Evolutionary conservation across 2,329 filamentous ascomycete genomes (phyloP).

Genomic region (Rutstroemia sydowiana): DNA sequence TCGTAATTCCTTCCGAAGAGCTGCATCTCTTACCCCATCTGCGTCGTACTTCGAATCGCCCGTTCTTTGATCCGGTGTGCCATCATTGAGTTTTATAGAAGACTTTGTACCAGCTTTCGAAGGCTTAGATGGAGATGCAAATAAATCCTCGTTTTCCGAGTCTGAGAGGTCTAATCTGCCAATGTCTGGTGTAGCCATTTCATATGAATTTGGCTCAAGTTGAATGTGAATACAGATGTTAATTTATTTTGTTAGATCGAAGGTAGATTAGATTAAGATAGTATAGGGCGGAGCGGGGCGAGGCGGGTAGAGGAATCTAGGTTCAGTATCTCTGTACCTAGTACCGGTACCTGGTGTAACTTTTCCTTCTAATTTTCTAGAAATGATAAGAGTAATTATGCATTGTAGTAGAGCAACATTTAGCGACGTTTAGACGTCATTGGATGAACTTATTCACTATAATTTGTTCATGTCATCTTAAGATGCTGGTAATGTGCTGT

Average conservation of each 20-base stretch:
- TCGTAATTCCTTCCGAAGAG: slow-evolving; percentile 71
- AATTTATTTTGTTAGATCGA: no score
- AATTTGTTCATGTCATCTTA: no score
- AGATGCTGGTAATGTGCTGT: no score
- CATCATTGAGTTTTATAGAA: slow-evolving; percentile 17
- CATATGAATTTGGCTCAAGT: neutral
- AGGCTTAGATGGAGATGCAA: slow-evolving; percentile 46
- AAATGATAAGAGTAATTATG: no score
- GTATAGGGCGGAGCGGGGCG: neutral
- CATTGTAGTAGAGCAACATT: no score
- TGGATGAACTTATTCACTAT: no score
- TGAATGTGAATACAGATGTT: no score
- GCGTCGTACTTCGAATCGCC: slow-evolving; percentile 49
- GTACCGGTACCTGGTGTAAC: no score
- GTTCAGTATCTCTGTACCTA: no score
- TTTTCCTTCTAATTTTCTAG: no score
- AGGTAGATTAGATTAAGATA: neutral
- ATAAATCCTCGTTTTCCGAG: slow-evolving; percentile 48
- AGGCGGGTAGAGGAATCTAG: neutral
- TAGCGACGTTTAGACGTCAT: no score
- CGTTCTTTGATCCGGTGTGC: slow-evolving; percentile 29
- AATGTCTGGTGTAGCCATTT: slow-evolving; percentile 39
- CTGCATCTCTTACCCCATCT: slow-evolving; percentile 63
- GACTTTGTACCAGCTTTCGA: slow-evolving; percentile 23
- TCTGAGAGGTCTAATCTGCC: slow-evolving; percentile 46